These are phyloP conservation scores for Ricinus communis DNA, from an alignment of 345 rosid genomes.

Conservation along the genomic window DNA sequence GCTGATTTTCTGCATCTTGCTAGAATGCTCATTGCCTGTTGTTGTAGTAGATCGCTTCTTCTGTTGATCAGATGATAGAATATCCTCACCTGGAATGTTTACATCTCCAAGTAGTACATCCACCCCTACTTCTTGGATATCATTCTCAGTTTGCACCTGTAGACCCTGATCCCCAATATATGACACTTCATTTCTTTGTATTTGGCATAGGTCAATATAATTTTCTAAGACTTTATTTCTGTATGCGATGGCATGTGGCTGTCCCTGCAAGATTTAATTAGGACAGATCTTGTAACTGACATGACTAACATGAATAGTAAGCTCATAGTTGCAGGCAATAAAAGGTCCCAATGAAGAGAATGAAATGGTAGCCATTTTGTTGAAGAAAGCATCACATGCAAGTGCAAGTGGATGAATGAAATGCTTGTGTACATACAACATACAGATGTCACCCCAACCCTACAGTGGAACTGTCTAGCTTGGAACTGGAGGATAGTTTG, in stretches of 20 bases:
- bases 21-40: conserved; percentile 17
- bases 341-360: background rate
- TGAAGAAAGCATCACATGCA: too few relatives aligned
- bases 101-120: conserved; percentile 29
- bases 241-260: conserved; percentile 54
- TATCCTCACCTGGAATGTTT: conserved; percentile 21
- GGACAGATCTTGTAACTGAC: background rate
- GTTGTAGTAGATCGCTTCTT: conserved; percentile 38
- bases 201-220: conserved; percentile 52
- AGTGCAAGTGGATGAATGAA: background rate
- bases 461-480: background rate
- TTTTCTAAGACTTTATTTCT: conserved; percentile 44
- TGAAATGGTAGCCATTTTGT: background rate
- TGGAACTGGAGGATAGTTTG: background rate
- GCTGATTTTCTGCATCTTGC: conserved; percentile 45
- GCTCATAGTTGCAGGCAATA: background rate
- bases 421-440: too few relatives aligned
- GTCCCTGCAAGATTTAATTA: conserved; percentile 48
- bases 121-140: conserved; percentile 28
- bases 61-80: conserved; percentile 32
- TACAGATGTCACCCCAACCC: too few relatives aligned
- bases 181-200: conserved; percentile 35
- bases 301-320: background rate
- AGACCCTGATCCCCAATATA: conserved; percentile 29
- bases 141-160: conserved; percentile 29